phyloP scores from a whole-genome alignment of 176 grass and related monocot genomes.

The Tillandsia leiboldiana region DNA sequence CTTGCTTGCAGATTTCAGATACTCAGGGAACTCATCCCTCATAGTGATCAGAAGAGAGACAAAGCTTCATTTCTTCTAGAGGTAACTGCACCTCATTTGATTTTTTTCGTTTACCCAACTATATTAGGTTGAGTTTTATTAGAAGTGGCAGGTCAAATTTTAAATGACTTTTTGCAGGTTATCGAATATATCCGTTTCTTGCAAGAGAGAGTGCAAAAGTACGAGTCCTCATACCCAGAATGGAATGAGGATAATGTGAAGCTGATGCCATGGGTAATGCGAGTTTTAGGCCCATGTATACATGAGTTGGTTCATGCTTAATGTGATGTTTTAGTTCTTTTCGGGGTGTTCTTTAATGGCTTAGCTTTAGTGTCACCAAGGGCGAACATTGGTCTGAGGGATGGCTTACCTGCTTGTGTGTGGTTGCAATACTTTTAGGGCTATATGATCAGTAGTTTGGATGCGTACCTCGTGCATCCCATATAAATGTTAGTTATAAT shows the following conservation, averaged over 20 bases:
- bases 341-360: too few species aligned
- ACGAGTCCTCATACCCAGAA: conserved; percentile 52
- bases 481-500: too few species aligned
- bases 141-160: neutral
- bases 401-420: neutral
- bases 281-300: neutral
- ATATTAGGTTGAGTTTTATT: neutral
- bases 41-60: conserved; percentile 97
- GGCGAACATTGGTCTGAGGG: neutral
- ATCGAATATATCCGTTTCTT: conserved; percentile 92
- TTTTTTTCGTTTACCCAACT: neutral
- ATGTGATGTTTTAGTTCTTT: neutral
- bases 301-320: neutral
- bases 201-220: conserved; percentile 83
- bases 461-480: too few species aligned
- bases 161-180: conserved; percentile 39
- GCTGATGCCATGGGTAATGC: conserved; percentile 80
- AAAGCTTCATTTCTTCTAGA: conserved; percentile 96
- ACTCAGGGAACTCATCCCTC: conserved; percentile 89
- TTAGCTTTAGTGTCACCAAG: too few species aligned
- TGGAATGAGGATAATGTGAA: conserved; percentile 87
- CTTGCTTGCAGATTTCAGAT: conserved; percentile 88
- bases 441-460: neutral
- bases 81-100: conserved; percentile 21
- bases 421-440: neutral